phyloP scores from a whole-genome alignment of 108 stramenopile genomes.

The Epithemia pelagica region DNA sequence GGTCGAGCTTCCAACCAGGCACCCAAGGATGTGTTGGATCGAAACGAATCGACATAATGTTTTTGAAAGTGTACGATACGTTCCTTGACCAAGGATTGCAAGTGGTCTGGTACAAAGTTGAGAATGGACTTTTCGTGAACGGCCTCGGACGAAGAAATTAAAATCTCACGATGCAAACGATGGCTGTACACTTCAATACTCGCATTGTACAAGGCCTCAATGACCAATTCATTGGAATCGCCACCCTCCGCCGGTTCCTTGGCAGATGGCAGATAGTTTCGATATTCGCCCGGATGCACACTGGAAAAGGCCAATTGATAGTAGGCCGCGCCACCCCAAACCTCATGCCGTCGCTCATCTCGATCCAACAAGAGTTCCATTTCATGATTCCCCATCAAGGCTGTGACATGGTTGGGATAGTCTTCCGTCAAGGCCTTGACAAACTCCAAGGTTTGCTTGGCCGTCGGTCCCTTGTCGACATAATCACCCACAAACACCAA shows the following conservation, averaged over 20 bases:
- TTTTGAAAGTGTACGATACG: conserved; percentile 36
- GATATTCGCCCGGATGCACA: conserved; percentile 52
- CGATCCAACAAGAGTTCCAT: conserved; percentile 48
- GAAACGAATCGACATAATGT: conserved; percentile 34
- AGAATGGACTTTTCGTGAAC: conserved; percentile 28
- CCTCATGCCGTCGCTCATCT: conserved; percentile 11
- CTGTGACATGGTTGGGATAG: conserved; percentile 40
- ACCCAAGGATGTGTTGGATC: conserved; percentile 38
- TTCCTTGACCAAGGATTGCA: conserved; percentile 30
- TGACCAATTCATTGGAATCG: conserved; percentile 19
- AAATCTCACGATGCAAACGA: conserved; percentile 26
- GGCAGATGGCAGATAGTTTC: conserved; percentile 23
- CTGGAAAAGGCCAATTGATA: conserved; percentile 35
- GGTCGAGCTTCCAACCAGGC: conserved; percentile 43
- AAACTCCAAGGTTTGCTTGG: conserved; percentile 44
- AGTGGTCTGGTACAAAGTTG: conserved; percentile 23
- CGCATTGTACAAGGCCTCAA: conserved; percentile 48
- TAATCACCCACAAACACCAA: conserved; percentile 64
- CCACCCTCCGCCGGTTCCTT: conserved; percentile 26
- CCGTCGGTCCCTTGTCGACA: conserved; percentile 55
- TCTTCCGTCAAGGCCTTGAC: conserved; percentile 35
- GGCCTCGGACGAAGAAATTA: conserved; percentile 15
- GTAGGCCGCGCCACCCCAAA: conserved; percentile 14
- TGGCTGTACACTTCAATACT: conserved; percentile 38
- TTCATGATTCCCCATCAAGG: conserved; percentile 60